Conservation (phyloP, 495 filamentous ascomycete species). For the Clavariopsis aquatica region DNA sequence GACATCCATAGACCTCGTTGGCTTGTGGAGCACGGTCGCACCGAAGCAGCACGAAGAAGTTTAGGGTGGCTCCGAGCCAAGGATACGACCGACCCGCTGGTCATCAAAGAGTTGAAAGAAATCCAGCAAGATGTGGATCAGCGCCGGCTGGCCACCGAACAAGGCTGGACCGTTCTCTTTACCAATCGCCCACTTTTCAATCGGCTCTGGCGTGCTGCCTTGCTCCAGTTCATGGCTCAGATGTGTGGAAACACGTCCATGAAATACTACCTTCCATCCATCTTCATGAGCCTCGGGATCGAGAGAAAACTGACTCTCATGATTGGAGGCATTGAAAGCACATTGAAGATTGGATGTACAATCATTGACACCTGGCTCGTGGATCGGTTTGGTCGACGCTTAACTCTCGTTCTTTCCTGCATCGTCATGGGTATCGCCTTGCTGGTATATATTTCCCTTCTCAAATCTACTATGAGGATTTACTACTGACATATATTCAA, state of each 20-base stretch:
- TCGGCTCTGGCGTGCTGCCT: constrained; percentile 43
- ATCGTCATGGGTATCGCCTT: constrained; percentile 52
- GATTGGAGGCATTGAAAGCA: constrained; percentile 54
- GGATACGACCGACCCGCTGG: constrained; percentile 8
- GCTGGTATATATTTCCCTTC: constrained; percentile 45
- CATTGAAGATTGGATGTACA: constrained; percentile 54
- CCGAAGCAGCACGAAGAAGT: constrained; percentile 44
- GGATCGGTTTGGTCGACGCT: constrained; percentile 50
- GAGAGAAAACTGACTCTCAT: constrained; percentile 50
- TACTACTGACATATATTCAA: too few species aligned
- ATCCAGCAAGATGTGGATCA: constrained; percentile 28
- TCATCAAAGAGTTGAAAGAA: constrained; percentile 23
- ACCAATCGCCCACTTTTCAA: constrained; percentile 34
- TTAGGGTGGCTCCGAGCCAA: constrained; percentile 49
- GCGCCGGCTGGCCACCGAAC: constrained; percentile 17
- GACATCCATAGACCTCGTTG: constrained; percentile 40
- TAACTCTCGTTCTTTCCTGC: constrained; percentile 50
- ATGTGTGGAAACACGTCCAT: constrained; percentile 58
- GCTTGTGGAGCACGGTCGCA: constrained; percentile 51
- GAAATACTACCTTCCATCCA: constrained; percentile 57
- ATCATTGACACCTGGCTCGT: constrained; percentile 55
- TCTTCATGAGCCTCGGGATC: constrained; percentile 53
- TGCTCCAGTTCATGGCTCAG: constrained; percentile 58
- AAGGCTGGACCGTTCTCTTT: constrained; percentile 33
- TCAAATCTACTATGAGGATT: constrained; percentile 1